phyloP scores from a whole-genome alignment of 352 stramenopile species.

The Phytophthora palmivora region DNA sequence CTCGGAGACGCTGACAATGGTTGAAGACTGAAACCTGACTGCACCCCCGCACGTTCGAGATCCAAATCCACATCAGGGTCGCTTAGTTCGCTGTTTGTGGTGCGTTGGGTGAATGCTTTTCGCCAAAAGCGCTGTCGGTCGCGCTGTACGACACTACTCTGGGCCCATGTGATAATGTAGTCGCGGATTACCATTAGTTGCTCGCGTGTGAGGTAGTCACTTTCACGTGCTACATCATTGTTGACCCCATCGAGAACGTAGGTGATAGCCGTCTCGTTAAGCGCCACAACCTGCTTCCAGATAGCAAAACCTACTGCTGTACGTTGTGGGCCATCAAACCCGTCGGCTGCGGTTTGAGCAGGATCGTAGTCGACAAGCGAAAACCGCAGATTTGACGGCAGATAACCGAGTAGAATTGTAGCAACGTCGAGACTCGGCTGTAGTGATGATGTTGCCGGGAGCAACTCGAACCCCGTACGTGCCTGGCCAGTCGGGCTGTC shows the following conservation, averaged over 20 bases:
- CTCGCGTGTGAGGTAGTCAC: conserved; percentile 60
- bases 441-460: conserved; percentile 40
- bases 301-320: conserved; percentile 71
- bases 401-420: conserved; percentile 55
- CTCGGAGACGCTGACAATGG: conserved; percentile 34
- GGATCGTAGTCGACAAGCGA: conserved; percentile 75
- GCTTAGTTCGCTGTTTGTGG: conserved; percentile 42
- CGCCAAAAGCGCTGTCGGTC: conserved; percentile 76
- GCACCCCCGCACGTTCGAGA: conserved; percentile 48
- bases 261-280: conserved; percentile 64
- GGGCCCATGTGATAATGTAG: conserved; percentile 65
- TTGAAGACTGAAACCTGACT: conserved; percentile 63
- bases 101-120: conserved; percentile 52
- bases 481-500: conserved; percentile 49
- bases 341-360: conserved; percentile 24
- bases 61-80: conserved; percentile 73
- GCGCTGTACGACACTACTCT: conserved; percentile 48
- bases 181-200: conserved; percentile 67
- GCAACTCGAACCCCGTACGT: conserved; percentile 71
- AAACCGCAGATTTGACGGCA: conserved; percentile 66
- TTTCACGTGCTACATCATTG: conserved; percentile 55
- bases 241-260: conserved; percentile 69
- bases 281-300: conserved; percentile 77
- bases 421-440: conserved; percentile 69
- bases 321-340: conserved; percentile 9